Evolutionary conservation across 495 filamentous ascomycete genomes (phyloP).

Genomic region (Cercophora scortea): DNA sequence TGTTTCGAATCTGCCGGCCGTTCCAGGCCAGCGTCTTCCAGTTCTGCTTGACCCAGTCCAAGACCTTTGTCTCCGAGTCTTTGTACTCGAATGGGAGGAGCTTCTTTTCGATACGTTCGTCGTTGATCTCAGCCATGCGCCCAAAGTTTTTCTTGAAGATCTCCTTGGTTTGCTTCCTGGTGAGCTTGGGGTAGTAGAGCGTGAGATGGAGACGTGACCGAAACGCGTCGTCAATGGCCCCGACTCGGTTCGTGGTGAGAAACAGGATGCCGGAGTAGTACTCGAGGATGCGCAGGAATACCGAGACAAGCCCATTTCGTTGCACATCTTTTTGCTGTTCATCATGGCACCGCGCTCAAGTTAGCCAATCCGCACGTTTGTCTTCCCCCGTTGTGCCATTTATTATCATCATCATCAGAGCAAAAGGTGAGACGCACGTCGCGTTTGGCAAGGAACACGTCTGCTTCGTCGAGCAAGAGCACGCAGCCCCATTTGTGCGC

Average conservation of each 20-base stretch:
- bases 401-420: not conserved
- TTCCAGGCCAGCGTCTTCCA: constrained; percentile 28
- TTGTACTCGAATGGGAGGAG: constrained; percentile 7
- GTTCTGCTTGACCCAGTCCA: constrained; percentile 8
- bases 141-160: constrained; percentile 29
- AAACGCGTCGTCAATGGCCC: constrained; percentile 48
- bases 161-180: constrained; percentile 18
- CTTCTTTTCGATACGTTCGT: constrained; percentile 5
- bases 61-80: constrained; percentile 7
- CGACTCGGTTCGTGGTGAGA: constrained; percentile 49
- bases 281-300: constrained; percentile 51
- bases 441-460: constrained; percentile 48
- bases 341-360: not conserved
- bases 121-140: constrained; percentile 14
- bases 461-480: constrained; percentile 33
- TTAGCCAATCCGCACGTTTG: no score
- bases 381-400: no score
- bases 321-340: constrained; percentile 24
- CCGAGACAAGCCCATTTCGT: constrained; percentile 43
- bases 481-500: constrained; percentile 42
- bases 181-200: constrained; percentile 37
- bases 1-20: constrained; percentile 40
- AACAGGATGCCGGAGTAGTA: constrained; percentile 54
- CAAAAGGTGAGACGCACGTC: constrained; percentile 5
- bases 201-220: constrained; percentile 45